Conservation (phyloP, 169 alveolate species). For the Babesia microti region DNA sequence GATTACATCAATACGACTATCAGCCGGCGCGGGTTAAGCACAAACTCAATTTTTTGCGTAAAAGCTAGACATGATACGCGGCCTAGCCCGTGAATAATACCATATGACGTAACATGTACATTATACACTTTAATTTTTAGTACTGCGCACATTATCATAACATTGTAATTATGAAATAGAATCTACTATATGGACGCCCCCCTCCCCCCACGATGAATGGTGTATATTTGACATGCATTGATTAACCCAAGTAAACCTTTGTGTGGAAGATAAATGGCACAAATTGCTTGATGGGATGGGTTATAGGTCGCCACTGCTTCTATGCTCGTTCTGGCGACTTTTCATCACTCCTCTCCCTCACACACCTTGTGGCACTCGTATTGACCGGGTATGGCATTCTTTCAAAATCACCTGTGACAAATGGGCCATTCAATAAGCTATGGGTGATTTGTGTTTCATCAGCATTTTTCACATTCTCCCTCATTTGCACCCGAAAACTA, state of each 20-base stretch:
- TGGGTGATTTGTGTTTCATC: constrained; percentile 30
- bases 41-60: too few relatives aligned
- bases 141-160: too few relatives aligned
- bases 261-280: background rate
- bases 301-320: constrained; percentile 14
- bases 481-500: constrained; percentile 11
- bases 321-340: constrained; percentile 26
- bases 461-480: constrained; percentile 2
- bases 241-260: background rate
- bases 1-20: too few relatives aligned
- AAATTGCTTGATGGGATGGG: constrained; percentile 37
- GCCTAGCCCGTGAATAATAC: too few relatives aligned
- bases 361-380: constrained; percentile 18
- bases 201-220: background rate
- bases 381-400: constrained; percentile 32
- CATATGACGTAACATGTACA: too few relatives aligned
- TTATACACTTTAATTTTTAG: too few relatives aligned
- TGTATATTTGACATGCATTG: background rate
- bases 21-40: too few relatives aligned
- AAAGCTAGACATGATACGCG: too few relatives aligned
- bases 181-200: background rate
- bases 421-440: constrained; percentile 15
- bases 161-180: background rate
- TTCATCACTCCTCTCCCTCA: constrained; percentile 17
- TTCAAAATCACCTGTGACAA: constrained; percentile 5